Evolutionary conservation across 2,329 filamentous ascomycete genomes (phyloP).

Genomic region (Beauveria brongniartii): DNA sequence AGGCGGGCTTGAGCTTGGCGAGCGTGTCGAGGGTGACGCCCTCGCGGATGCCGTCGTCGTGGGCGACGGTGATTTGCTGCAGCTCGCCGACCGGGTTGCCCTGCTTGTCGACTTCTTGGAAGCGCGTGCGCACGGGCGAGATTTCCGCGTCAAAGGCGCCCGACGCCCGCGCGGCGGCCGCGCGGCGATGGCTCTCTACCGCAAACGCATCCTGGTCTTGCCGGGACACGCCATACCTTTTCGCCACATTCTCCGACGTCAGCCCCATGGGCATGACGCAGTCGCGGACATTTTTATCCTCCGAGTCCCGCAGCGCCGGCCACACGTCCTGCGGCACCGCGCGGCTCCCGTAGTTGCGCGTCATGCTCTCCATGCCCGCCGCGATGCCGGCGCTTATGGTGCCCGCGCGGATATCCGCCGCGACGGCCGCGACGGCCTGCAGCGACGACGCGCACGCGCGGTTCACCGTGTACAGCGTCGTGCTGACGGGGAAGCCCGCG

Average conservation of each 20-base stretch:
- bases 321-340: slow-evolving; percentile 82
- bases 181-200: slow-evolving; percentile 63
- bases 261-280: slow-evolving; percentile 94
- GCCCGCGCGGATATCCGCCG: slow-evolving; percentile 66
- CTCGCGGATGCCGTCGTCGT: slow-evolving; percentile 77
- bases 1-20: slow-evolving; percentile 76
- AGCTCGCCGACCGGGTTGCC: slow-evolving; percentile 47
- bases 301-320: slow-evolving; percentile 59
- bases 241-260: slow-evolving; percentile 82
- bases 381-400: slow-evolving; percentile 68
- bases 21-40: slow-evolving; percentile 62
- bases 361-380: slow-evolving; percentile 96
- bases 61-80: slow-evolving; percentile 57
- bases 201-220: slow-evolving; percentile 80
- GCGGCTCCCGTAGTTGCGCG: slow-evolving; percentile 72
- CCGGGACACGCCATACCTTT: slow-evolving; percentile 63
- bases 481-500: slow-evolving; percentile 64
- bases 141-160: slow-evolving; percentile 74
- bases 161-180: slow-evolving; percentile 57
- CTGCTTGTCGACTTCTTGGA: slow-evolving; percentile 54
- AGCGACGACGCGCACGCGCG: slow-evolving; percentile 75
- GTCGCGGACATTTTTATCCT: slow-evolving; percentile 63
- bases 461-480: slow-evolving; percentile 80
- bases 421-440: slow-evolving; percentile 66
- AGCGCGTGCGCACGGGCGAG: slow-evolving; percentile 66